Base-by-base conservation (phyloP, 139 green algal genomes). In the Picochlorum sp. region DNA sequence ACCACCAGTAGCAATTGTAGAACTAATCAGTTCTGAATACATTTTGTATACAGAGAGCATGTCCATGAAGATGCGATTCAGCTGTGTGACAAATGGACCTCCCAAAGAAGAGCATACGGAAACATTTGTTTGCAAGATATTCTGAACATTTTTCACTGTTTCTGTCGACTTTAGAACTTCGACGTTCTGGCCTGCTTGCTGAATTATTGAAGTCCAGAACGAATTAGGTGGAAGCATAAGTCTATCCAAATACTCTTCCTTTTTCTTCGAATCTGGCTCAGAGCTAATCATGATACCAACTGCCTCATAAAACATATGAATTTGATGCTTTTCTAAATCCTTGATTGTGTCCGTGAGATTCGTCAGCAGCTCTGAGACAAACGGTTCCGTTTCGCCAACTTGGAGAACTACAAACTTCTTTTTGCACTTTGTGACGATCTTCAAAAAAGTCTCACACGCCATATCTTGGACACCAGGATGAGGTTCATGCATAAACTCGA, bases 401-500 rank as follows among this genome's bases (percentile, higher is more conserved):
- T 98, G 91, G 56, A 87, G 65, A 38, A 96, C 85, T 56, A 98
- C 92, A 80, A 99, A 99, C 77, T 98, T 98, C 30, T 86, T 80
- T 45, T 90, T 90, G 88, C 94, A 99, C 79, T 98, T 97, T 78
- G 89, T 82, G 69, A 90, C 89, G 65, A 99, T 98, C 78, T 99
- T 99, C 24, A 98, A 71, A 76, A 99, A 98, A 10, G 94, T 99
- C 77, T 99, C 94, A 70, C 92, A 98, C 1, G 94, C 94, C 94
- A 99, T 99, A 81, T 99, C 94, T 83, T 97, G 93, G 57, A 99
- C 94, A 6, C 94, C 94, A 23, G 94, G 93, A 71, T 98, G 94
- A 23, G 81, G 96, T 68, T 99, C 94, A 75, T 99, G 94, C 94
- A 99, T 99, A 81, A 99, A 99, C 85, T 99, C 94, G 73, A 99